These are phyloP conservation scores for Apiosordaria backusii DNA, from an alignment of 495 filamentous ascomycete genomes.

Conservation along the genomic window DNA sequence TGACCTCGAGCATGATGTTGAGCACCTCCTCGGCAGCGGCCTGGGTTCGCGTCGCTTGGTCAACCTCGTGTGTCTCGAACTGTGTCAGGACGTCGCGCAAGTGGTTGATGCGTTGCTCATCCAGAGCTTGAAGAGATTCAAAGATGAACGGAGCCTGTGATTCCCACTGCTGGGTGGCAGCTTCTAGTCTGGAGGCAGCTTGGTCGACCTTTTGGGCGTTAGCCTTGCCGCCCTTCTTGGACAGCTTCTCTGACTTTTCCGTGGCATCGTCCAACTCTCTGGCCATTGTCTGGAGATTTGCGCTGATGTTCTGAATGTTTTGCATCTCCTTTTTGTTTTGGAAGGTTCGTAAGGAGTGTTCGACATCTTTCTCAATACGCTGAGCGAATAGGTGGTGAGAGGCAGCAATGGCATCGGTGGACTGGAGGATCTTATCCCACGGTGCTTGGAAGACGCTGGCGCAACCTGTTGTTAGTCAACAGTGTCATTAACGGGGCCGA, in stretches of 20 bases:
- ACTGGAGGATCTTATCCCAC: conserved; percentile 85
- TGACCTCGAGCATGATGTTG: conserved; percentile 80
- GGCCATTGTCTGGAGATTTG: conserved; percentile 74
- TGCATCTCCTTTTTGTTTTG: conserved; percentile 76
- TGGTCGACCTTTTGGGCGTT: conserved; percentile 74
- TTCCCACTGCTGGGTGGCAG: conserved; percentile 82
- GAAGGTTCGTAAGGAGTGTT: conserved; percentile 71
- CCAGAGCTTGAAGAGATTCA: conserved; percentile 86
- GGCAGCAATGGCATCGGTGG: conserved; percentile 73
- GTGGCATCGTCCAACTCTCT: conserved; percentile 80
- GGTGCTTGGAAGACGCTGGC: conserved; percentile 84
- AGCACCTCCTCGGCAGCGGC: conserved; percentile 76
- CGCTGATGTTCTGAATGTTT: conserved; percentile 76
- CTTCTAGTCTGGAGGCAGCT: conserved; percentile 70
- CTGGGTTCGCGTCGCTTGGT: conserved; percentile 76
- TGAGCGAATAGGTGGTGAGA: conserved; percentile 80
- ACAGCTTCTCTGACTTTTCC: conserved; percentile 83
- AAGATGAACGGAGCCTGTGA: conserved; percentile 95
- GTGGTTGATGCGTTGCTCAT: conserved; percentile 86
- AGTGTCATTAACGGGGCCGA: conserved; percentile 15
- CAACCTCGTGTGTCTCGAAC: conserved; percentile 86
- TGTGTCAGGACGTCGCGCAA: conserved; percentile 91
- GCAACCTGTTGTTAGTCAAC: conserved; percentile 16
- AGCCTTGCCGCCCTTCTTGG: conserved; percentile 73
- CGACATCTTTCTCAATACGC: conserved; percentile 88